A percentile compares a stretch with the other conserved stretches of the same genome.
phyloP scores from a whole-genome alignment of 2,329 filamentous ascomycete species.

The Verticillium alfalfae region DNA sequence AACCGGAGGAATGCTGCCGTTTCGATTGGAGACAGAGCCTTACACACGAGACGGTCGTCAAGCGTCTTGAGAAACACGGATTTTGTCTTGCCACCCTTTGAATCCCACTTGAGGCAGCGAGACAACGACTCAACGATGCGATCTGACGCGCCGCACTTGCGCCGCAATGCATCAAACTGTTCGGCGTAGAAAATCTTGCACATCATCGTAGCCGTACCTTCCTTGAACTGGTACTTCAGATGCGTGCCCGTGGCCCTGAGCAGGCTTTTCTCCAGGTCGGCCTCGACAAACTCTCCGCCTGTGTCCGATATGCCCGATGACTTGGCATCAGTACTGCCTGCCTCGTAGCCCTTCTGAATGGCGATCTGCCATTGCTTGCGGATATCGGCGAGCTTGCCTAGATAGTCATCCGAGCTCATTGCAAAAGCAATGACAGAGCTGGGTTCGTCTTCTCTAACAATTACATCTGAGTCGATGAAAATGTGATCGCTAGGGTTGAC shows the following conservation, averaged over 20 bases:
- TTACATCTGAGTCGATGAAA: constrained; percentile 94
- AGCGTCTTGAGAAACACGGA: constrained; percentile 95
- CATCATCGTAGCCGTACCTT: constrained; percentile 88
- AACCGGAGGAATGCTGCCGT: constrained; percentile 92
- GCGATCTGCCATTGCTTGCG: constrained; percentile 14
- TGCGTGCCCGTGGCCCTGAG: constrained; percentile 84
- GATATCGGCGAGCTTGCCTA: constrained; percentile 68
- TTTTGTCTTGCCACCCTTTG: constrained; percentile 95
- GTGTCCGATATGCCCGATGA: constrained; percentile 26
- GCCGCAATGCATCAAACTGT: constrained; percentile 89
- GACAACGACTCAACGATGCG: constrained; percentile 94
- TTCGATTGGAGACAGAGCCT: constrained; percentile 84
- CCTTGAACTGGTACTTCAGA: constrained; percentile 91
- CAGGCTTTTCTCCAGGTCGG: constrained; percentile 78
- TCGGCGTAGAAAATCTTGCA: constrained; percentile 99
- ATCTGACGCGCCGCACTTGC: constrained; percentile 89
- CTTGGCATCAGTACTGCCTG: constrained; percentile 18
- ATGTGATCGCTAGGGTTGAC: constrained; percentile 85
- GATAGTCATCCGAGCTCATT: constrained; percentile 81
- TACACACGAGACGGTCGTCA: constrained; percentile 89
- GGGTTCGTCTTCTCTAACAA: constrained; percentile 94
- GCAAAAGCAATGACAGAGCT: constrained; percentile 94
- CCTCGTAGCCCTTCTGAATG: constrained; percentile 11
- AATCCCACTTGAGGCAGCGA: constrained; percentile 95
- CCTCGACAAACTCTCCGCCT: constrained; percentile 42